These are phyloP conservation scores for Lagenidium sp. DNA, from an alignment of 352 stramenopile genomes.

Conservation along the genomic window DNA sequence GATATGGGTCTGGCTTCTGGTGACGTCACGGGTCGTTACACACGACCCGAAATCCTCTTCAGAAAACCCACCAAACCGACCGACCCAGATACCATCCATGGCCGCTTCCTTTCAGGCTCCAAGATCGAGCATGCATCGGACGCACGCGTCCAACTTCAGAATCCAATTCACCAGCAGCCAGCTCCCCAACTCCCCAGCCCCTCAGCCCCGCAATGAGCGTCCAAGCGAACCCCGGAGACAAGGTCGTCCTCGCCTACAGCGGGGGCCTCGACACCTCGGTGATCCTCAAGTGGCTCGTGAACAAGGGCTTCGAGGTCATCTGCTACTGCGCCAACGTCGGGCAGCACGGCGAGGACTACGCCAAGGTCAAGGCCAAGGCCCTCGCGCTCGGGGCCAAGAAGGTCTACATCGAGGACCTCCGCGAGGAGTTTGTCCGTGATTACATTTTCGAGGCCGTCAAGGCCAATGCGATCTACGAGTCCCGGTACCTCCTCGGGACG, in stretches of 20 bases:
- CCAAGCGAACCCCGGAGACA: constrained; percentile 65
- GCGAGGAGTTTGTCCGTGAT: constrained; percentile 94
- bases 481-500: constrained; percentile 94
- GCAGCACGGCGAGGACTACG: constrained; percentile 95
- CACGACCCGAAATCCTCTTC: background rate
- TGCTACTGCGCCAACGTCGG: constrained; percentile 99
- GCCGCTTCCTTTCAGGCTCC: background rate
- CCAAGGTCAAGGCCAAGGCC: constrained; percentile 91
- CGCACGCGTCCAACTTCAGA: constrained; percentile 26
- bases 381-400: constrained; percentile 65
- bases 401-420: constrained; percentile 96
- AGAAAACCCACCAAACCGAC: too few relatives aligned
- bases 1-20: background rate
- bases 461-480: constrained; percentile 98
- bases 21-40: too few relatives aligned
- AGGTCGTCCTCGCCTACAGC: constrained; percentile 95
- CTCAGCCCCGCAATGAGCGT: constrained; percentile 57
- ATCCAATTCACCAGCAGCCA: too few relatives aligned
- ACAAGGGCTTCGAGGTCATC: constrained; percentile 98
- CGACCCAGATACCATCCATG: background rate
- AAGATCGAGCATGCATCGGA: too few relatives aligned
- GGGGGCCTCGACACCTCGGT: constrained; percentile 98
- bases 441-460: constrained; percentile 93
- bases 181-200: constrained; percentile 2
- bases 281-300: constrained; percentile 98